Evolutionary conservation across 2,329 filamentous ascomycete genomes (phyloP).

Genomic region (Coniochaeta prunicola): DNA sequence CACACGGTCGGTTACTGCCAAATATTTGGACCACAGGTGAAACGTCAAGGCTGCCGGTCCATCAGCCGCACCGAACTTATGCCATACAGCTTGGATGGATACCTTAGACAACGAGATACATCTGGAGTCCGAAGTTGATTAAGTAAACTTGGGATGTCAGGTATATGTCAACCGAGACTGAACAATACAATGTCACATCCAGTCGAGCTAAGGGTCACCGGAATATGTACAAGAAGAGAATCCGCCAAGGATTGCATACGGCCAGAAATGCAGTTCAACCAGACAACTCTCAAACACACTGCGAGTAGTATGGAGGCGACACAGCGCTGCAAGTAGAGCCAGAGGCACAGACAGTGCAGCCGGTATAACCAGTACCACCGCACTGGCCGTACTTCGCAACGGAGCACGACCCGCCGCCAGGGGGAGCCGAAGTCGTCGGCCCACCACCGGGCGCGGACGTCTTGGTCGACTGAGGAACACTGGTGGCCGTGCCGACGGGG

Average conservation of each 20-base stretch:
- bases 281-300: slow-evolving; percentile 20
- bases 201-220: background rate
- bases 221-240: background rate
- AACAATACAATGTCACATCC: too few species aligned
- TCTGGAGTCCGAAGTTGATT: background rate
- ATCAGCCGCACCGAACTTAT: too few species aligned
- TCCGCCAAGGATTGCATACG: background rate
- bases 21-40: too few species aligned
- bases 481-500: slow-evolving; percentile 6
- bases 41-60: too few species aligned
- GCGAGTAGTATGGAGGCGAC: slow-evolving; percentile 30
- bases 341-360: slow-evolving; percentile 30
- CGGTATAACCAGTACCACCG: slow-evolving; percentile 31
- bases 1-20: too few species aligned
- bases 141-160: too few species aligned
- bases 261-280: background rate
- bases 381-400: slow-evolving; percentile 29
- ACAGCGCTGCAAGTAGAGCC: slow-evolving; percentile 27
- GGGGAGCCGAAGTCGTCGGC: background rate
- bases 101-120: background rate
- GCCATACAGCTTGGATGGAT: too few species aligned
- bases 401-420: slow-evolving; percentile 19
- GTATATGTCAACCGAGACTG: background rate
- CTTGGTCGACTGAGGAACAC: slow-evolving; percentile 5
- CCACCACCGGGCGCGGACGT: background rate